Base-by-base conservation (phyloP, 2,329 filamentous ascomycete genomes). In the Chaetomiaceae sp. region DNA sequence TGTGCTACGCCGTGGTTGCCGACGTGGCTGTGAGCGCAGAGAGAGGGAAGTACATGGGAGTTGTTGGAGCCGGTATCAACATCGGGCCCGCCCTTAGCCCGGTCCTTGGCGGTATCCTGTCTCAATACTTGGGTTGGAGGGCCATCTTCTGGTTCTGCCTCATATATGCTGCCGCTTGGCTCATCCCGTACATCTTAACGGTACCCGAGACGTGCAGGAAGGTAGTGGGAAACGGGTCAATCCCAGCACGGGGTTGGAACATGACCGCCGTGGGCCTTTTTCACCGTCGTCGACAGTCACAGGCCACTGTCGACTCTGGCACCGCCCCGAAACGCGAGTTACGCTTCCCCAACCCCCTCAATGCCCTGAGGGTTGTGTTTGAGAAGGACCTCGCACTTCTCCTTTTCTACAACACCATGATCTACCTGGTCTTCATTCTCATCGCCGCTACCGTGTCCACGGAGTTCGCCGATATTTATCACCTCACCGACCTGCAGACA, bases 41-140 rank as follows among this genome's bases (percentile, higher is more conserved):
- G 64, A 73, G 88, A 58, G 88, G 87, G 3, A 79, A 76, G 50
- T 91, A 87, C 62, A 84, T 91, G 70, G 86, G 81, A 44, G 77
- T 83, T 53, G 79, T 83, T n/a, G 77, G 75, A 27, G 74, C 73
- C 4, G 82, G 78, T 14, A 70, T 78, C 48, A 79, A 83, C 3
- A 61, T 86, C 25, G 77, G 75, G 0, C 75, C 77, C 3, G 68
- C 77, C 0, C 49, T 81, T 4, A 75, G 79, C 0, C 83, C 85
- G 0, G 74, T 85, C 1, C 68, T 87, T 3, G 84, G 85, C 13
- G 85, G 84, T 1, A 56, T 87, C 1, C 65, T 89, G 16, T 74
- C 75, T 16, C 71, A 85, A 56, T 85, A 77, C 54, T 71, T 85
- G 0, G 82, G 81, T 8, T 88, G 84, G 84, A 70, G 78, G n/a